Evolutionary conservation across 345 rosid species (phyloP), one percentile per base, ranked within the genome.

Genomic region (Eucalyptus decipiens): DNA sequence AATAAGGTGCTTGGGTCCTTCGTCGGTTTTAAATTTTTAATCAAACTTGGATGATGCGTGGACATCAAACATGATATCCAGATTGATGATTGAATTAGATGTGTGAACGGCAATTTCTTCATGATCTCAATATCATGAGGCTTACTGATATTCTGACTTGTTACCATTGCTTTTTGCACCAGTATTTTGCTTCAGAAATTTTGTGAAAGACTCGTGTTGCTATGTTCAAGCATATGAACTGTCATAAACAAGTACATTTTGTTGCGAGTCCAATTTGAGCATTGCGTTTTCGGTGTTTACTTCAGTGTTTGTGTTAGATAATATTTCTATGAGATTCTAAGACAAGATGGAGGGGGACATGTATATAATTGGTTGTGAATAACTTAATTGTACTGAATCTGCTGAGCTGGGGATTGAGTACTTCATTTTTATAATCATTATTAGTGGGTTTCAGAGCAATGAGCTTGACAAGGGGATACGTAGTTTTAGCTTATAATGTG

Each of bases 61-160:
- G 47, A 37, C 1, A 6, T 37, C 37, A n/a, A 65, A n/a, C 19
- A 65, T 7, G 19, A 51, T 23, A 93, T 94, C 92, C 85, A 91
- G 93, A 43, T 86, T 93, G 96, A 95, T 91, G 96, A 94, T 88
- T 93, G 93, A 91, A 94, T 95, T 95, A 95, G 95, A 94, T 94
- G 95, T 86, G 91, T 94, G 93, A 96, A 93, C 0, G 47, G 19
- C 11, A 11, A 34, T 26, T 51, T 86, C 45, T 49, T 26, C 47
- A 11, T 19, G 62, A 50, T 9, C 58, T 86, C 67, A 86, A 50
- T 19, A 52, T 32, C 30, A 52, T 26, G 67, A 34, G 67, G 67
- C 19, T 51, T 21, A 7, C 40, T 86, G 67, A 32, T 86, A 86
- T 21, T 32, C 47, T 6, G 87, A 23, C 67, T 52, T 18, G 42